A percentile compares a stretch with the other conserved stretches of the same genome.
Conservation (phyloP, 2,329 filamentous ascomycete genomes). For the Aureobasidium lini region DNA sequence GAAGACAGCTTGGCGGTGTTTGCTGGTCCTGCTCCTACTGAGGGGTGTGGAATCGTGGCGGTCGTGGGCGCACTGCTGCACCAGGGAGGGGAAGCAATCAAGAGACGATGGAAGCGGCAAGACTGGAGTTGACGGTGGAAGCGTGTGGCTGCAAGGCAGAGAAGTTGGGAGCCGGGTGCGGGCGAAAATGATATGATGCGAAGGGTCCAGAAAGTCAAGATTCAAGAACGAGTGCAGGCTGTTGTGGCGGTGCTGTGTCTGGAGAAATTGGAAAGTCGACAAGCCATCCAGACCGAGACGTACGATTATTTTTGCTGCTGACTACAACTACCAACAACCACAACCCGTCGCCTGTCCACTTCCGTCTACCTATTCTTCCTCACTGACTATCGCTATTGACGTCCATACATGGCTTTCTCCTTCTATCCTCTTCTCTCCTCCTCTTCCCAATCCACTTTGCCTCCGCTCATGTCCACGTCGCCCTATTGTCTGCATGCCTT, state of each 20-base stretch:
- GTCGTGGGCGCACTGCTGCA: background rate
- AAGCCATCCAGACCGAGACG: background rate
- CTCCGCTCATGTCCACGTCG: background rate
- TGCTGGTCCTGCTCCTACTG: background rate
- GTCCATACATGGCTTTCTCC: background rate
- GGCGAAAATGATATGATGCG: conserved; percentile 9
- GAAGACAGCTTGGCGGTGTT: conserved; percentile 97
- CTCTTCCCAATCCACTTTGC: background rate
- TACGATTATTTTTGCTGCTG: background rate
- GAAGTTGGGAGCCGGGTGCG: background rate
- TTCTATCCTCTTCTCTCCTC: background rate
- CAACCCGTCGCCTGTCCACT: background rate
- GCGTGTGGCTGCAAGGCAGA: background rate
- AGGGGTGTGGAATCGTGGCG: conserved; percentile 6
- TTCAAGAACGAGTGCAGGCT: background rate
- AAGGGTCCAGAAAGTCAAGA: conserved; percentile 8
- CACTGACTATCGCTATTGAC: background rate
- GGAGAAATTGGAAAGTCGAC: background rate
- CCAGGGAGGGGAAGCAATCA: background rate
- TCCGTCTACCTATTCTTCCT: background rate
- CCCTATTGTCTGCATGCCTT: background rate
- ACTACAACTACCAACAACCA: background rate
- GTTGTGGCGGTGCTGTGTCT: conserved; percentile 4
- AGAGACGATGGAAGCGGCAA: background rate
- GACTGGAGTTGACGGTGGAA: background rate